Percentiles rank a stretch among this genome's conserved stretches.
phyloP scores from a whole-genome alignment of 108 stramenopile species.

The Fragilaria crotonensis region DNA sequence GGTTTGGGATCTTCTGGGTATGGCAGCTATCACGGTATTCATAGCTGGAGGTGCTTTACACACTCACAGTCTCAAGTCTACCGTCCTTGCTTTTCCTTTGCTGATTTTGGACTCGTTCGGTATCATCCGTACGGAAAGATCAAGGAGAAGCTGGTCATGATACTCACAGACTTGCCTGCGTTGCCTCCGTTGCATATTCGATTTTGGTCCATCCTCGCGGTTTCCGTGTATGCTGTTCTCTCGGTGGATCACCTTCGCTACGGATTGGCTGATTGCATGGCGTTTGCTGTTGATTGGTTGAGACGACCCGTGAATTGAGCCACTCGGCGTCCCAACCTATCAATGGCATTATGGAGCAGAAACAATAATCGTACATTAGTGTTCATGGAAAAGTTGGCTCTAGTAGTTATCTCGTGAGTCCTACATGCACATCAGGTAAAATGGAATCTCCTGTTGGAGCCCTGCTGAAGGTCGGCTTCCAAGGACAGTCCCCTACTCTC shows the following conservation, averaged over 20 bases:
- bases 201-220: not conserved
- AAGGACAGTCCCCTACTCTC: too few relatives aligned
- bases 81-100: slow-evolving; percentile 11
- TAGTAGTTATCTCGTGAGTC: too few relatives aligned
- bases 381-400: too few relatives aligned
- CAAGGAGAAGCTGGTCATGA: slow-evolving; percentile 11
- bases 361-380: too few relatives aligned
- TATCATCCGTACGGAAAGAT: slow-evolving; percentile 27
- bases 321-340: too few relatives aligned
- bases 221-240: not conserved
- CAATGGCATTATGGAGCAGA: too few relatives aligned
- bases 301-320: not conserved
- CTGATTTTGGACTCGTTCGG: slow-evolving; percentile 16
- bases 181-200: not conserved
- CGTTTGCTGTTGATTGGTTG: not conserved
- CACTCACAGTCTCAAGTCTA: slow-evolving; percentile 29
- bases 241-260: not conserved
- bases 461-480: too few relatives aligned
- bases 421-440: too few relatives aligned
- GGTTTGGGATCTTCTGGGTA: slow-evolving; percentile 74
- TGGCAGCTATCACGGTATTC: slow-evolving; percentile 56
- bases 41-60: slow-evolving; percentile 74
- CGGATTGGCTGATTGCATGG: not conserved
- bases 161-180: not conserved
- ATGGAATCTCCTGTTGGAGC: too few relatives aligned